Evolutionary conservation across 139 green algal species (phyloP).

Genomic region (Chlamydomonas sp.): DNA sequence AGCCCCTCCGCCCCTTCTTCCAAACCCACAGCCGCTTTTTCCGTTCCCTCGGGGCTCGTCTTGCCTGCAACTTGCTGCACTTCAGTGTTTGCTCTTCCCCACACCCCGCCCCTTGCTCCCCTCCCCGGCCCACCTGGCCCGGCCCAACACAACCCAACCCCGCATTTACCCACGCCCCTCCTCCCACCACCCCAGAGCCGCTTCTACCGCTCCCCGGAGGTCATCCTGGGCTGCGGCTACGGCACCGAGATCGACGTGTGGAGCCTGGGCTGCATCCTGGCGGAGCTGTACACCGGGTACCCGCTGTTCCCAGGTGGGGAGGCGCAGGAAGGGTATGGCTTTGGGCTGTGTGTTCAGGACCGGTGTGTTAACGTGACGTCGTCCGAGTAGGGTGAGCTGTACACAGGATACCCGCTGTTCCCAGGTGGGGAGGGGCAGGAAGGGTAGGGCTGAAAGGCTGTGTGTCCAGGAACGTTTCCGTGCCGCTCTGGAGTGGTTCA

Average conservation of each 20-base stretch:
- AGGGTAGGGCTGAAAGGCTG: not conserved
- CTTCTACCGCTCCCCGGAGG: conserved; percentile 60
- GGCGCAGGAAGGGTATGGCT: not conserved
- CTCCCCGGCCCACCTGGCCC: not conserved
- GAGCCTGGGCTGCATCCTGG: conserved; percentile 86
- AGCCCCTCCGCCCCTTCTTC: too few relatives aligned
- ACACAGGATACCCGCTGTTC: conserved; percentile 79
- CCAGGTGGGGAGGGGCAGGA: not conserved
- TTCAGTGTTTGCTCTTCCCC: too few relatives aligned
- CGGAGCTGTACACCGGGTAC: conserved; percentile 79
- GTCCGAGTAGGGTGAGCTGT: conserved; percentile 58
- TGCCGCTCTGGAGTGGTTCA: too few relatives aligned
- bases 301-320: conserved; percentile 73
- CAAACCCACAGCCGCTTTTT: too few relatives aligned
- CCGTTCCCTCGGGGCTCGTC: too few relatives aligned
- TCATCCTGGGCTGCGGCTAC: conserved; percentile 73
- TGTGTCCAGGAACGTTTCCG: not conserved
- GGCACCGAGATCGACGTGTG: conserved; percentile 88
- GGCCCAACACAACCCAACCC: not conserved
- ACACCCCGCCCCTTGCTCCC: too few relatives aligned
- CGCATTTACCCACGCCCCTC: not conserved
- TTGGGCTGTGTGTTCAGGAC: not conserved
- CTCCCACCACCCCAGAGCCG: conserved; percentile 23
- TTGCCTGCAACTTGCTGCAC: too few relatives aligned
- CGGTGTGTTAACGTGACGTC: too few relatives aligned